A percentile compares a stretch with the other conserved stretches of the same genome.
Evolutionary conservation across 2,329 filamentous ascomycete species (phyloP).

Genomic region (Orbilia ellipsospora): DNA sequence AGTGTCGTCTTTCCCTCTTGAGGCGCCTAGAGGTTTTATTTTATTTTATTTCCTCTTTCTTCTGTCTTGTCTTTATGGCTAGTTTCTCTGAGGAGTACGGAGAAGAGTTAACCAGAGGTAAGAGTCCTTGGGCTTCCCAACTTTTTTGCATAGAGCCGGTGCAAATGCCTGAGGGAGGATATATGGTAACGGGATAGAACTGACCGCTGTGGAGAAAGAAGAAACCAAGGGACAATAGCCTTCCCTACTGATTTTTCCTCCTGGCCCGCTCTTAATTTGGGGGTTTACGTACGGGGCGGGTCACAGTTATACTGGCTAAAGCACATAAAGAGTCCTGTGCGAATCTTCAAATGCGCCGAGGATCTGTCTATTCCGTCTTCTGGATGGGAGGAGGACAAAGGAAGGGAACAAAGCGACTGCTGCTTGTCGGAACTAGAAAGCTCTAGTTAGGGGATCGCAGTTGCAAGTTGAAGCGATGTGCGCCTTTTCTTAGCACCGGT

Average conservation of each 20-base stretch:
- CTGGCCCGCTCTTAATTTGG: slow-evolving; percentile 22
- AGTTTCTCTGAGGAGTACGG: no score
- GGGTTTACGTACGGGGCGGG: slow-evolving; percentile 15
- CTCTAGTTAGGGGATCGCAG: slow-evolving; percentile 11
- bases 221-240: slow-evolving; percentile 23
- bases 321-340: background rate
- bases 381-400: slow-evolving; percentile 7
- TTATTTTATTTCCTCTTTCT: slow-evolving; percentile 34
- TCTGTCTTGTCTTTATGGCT: background rate
- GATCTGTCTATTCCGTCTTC: slow-evolving; percentile 17
- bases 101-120: no score
- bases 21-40: slow-evolving; percentile 54
- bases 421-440: slow-evolving; percentile 14
- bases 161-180: no score
- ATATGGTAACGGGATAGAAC: no score
- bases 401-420: slow-evolving; percentile 50
- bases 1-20: slow-evolving; percentile 10
- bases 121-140: no score
- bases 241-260: slow-evolving; percentile 44
- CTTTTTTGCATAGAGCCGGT: no score
- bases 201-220: no score
- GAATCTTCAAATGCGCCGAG: slow-evolving; percentile 9
- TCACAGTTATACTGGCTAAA: slow-evolving; percentile 20
- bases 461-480: no score
- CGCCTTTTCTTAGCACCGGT: no score